Evolutionary conservation across 164 flowering plant genomes (phyloP).

Genomic region (Kalanchoe fedtschenkoi): DNA sequence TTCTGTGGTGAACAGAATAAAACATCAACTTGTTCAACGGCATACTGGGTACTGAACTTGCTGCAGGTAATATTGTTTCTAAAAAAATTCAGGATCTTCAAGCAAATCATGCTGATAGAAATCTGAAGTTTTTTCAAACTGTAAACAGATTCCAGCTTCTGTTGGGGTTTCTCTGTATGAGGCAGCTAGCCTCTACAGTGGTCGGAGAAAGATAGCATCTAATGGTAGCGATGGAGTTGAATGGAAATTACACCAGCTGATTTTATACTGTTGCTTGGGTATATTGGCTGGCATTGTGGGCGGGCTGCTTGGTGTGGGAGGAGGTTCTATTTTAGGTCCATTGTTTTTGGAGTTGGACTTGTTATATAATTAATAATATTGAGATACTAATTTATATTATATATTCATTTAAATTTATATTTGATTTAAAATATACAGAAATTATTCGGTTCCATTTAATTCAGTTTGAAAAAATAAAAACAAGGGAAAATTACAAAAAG

Average conservation of each 20-base stretch:
- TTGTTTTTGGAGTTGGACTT: slow-evolving; percentile 85
- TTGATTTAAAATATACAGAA: no score
- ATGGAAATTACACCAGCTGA: slow-evolving; percentile 46
- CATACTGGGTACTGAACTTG: slow-evolving; percentile 78
- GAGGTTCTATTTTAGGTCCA: slow-evolving; percentile 91
- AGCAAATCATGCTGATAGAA: no score
- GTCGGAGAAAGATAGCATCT: slow-evolving; percentile 52
- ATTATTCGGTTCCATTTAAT: no score
- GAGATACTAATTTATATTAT: no score
- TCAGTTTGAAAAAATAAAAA: no score
- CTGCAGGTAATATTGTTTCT: no score
- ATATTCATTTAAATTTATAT: no score
- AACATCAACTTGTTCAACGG: slow-evolving; percentile 50
- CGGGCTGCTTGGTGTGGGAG: slow-evolving; percentile 88
- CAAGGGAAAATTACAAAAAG: no score
- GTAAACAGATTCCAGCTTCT: slow-evolving; percentile 62
- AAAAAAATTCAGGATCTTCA: no score
- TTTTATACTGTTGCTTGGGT: slow-evolving; percentile 52
- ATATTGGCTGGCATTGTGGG: no score
- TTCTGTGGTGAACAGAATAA: slow-evolving; percentile 39
- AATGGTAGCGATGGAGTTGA: slow-evolving; percentile 44
- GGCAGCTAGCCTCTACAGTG: slow-evolving; percentile 59
- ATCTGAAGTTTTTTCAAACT: slow-evolving; percentile 5
- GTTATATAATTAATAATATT: no score
- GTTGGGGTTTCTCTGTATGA: slow-evolving; percentile 63